These are phyloP conservation scores for Aphanocladium album DNA, from an alignment of 2,329 filamentous ascomycete genomes.

Conservation along the genomic window DNA sequence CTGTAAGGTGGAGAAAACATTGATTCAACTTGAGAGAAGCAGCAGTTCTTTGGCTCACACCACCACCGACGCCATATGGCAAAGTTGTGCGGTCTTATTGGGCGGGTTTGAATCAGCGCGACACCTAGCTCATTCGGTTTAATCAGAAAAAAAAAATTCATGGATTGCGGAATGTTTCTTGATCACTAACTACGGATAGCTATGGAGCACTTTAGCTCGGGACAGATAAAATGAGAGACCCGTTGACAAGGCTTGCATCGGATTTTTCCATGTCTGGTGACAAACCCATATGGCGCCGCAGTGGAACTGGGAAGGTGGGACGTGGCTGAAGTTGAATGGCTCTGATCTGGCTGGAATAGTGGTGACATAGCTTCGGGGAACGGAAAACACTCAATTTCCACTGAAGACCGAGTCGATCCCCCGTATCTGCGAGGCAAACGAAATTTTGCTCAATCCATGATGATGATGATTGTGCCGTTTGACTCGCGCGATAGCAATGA, in stretches of 20 bases:
- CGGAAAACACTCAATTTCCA: background rate
- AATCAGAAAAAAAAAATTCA: background rate
- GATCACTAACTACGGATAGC: no score
- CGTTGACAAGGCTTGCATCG: background rate
- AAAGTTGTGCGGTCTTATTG: no score
- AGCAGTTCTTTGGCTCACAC: no score
- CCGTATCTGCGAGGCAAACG: background rate
- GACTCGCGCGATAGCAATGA: background rate
- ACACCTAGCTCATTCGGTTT: no score
- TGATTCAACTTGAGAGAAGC: no score
- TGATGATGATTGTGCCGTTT: background rate
- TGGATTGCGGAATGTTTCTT: background rate
- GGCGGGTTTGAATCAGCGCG: no score
- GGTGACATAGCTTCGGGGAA: conserved; percentile 1
- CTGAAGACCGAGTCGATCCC: conserved; percentile 4
- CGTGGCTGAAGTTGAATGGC: background rate
- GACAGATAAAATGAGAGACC: background rate
- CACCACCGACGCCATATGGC: no score
- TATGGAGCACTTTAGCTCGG: background rate
- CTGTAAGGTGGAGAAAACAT: no score
- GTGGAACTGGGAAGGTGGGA: conserved; percentile 1
- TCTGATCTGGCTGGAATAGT: conserved; percentile 8
- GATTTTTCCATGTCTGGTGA: background rate
- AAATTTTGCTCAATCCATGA: background rate
- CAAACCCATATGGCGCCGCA: background rate